Percentiles rank a stretch among this genome's conserved stretches.
phyloP scores from a whole-genome alignment of 306 rosid species.

The Inga laurina region DNA sequence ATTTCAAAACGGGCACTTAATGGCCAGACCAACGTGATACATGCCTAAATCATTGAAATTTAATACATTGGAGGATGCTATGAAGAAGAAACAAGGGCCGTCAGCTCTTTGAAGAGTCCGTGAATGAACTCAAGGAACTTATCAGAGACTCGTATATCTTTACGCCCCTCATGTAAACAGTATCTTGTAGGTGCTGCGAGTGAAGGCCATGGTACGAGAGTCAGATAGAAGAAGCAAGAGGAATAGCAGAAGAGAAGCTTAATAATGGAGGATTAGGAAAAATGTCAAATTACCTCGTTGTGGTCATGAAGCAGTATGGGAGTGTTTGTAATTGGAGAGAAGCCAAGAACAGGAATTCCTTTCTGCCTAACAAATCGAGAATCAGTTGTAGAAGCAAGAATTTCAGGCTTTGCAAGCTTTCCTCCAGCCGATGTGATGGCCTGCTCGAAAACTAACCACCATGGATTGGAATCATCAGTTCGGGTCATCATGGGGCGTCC shows the following conservation, averaged over 20 bases:
- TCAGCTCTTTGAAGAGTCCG: constrained; percentile 38
- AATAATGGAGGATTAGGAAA: constrained; percentile 12
- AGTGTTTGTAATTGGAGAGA: constrained; percentile 85
- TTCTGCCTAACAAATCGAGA: constrained; percentile 64
- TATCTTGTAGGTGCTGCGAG: constrained; percentile 74
- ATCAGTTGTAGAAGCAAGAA: constrained; percentile 80
- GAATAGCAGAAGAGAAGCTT: neutral
- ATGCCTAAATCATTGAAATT: too few species aligned
- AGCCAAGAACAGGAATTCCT: constrained; percentile 83
- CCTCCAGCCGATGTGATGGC: constrained; percentile 74
- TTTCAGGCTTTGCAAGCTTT: constrained; percentile 83
- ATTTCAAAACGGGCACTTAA: too few species aligned
- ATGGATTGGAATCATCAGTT: constrained; percentile 78
- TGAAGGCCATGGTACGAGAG: neutral
- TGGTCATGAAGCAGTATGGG: constrained; percentile 90
- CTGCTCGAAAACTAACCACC: constrained; percentile 83
- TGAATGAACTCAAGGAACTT: constrained; percentile 74
- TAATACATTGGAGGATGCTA: too few species aligned
- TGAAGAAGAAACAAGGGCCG: neutral
- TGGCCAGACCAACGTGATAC: too few species aligned
- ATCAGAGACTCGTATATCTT: constrained; percentile 77
- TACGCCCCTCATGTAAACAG: constrained; percentile 68
- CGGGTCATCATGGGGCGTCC: constrained; percentile 72
- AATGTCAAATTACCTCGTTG: constrained; percentile 61
- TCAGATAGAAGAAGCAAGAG: neutral